Evolutionary conservation across 2,329 filamentous ascomycete genomes (phyloP).

Genomic region (Cladophialophora immunda): DNA sequence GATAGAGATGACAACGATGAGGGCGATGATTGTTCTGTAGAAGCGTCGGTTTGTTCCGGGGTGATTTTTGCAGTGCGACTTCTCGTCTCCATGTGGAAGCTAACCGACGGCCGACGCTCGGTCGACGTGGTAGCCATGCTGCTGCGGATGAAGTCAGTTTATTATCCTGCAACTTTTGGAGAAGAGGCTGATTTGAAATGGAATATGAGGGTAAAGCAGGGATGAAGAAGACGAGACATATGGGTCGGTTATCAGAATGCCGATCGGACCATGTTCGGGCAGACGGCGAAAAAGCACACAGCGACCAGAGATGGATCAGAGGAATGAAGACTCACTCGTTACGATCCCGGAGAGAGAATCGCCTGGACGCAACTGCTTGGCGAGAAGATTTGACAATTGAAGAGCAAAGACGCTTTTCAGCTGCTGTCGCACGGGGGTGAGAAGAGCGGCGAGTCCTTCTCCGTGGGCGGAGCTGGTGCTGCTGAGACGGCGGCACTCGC

Average conservation of each 20-base stretch:
- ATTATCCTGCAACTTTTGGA: background rate
- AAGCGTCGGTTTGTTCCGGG: slow-evolving; percentile 15
- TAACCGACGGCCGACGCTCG: slow-evolving; percentile 11
- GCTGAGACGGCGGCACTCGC: slow-evolving; percentile 1
- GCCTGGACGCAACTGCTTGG: background rate
- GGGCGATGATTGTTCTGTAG: slow-evolving; percentile 12
- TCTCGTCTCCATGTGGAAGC: slow-evolving; percentile 36
- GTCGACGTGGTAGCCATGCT: slow-evolving; percentile 25
- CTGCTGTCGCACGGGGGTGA: slow-evolving; percentile 16
- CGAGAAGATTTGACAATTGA: slow-evolving; percentile 2
- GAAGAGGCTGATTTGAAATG: background rate
- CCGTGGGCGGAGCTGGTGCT: slow-evolving; percentile 4
- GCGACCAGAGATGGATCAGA: background rate
- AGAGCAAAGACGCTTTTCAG: background rate
- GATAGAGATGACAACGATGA: slow-evolving; percentile 10
- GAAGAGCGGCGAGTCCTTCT: slow-evolving; percentile 1
- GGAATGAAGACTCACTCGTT: slow-evolving; percentile 6
- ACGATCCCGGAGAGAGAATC: background rate
- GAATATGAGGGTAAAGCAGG: background rate
- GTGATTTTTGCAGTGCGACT: slow-evolving; percentile 13
- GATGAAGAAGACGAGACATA: background rate
- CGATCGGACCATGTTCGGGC: background rate
- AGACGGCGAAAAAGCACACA: background rate
- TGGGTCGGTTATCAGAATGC: background rate
- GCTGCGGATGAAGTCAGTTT: slow-evolving; percentile 10